phyloP scores from a whole-genome alignment of 2,329 filamentous ascomycete species.

The Microsporum canis region DNA sequence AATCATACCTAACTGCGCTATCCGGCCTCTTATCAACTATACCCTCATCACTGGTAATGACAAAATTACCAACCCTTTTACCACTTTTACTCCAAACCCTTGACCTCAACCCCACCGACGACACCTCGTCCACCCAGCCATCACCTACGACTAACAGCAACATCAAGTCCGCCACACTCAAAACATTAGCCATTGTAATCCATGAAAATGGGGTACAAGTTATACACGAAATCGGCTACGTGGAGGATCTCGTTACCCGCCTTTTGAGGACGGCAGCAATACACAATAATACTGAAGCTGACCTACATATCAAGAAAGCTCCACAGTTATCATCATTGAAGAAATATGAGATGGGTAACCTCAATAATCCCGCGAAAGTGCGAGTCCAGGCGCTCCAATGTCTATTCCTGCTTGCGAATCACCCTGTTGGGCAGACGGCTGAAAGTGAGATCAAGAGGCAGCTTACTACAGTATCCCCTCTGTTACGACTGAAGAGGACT shows the following conservation, averaged over 20 bases:
- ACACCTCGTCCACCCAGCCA: slow-evolving; percentile 15
- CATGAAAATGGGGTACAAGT: slow-evolving; percentile 44
- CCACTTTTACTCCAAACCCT: slow-evolving; percentile 53
- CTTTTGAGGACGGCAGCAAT: slow-evolving; percentile 40
- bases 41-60: slow-evolving; percentile 48
- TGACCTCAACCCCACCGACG: slow-evolving; percentile 35
- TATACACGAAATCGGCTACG: slow-evolving; percentile 43
- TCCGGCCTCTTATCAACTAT: slow-evolving; percentile 51
- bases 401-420: slow-evolving; percentile 29
- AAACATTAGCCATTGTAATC: slow-evolving; percentile 48
- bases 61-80: slow-evolving; percentile 46
- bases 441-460: slow-evolving; percentile 14
- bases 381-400: slow-evolving; percentile 29
- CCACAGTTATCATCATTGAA: not conserved
- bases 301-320: not conserved
- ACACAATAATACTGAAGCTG: not conserved
- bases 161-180: slow-evolving; percentile 50
- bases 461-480: slow-evolving; percentile 27
- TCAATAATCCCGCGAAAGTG: slow-evolving; percentile 20
- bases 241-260: slow-evolving; percentile 45
- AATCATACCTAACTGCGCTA: slow-evolving; percentile 52
- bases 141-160: slow-evolving; percentile 34
- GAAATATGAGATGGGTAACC: slow-evolving; percentile 9
- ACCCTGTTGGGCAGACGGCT: slow-evolving; percentile 17
- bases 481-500: slow-evolving; percentile 46